These are phyloP conservation scores for Zelopaecilomyces penicillatus DNA, from an alignment of 2,329 filamentous ascomycete species.

Conservation along the genomic window DNA sequence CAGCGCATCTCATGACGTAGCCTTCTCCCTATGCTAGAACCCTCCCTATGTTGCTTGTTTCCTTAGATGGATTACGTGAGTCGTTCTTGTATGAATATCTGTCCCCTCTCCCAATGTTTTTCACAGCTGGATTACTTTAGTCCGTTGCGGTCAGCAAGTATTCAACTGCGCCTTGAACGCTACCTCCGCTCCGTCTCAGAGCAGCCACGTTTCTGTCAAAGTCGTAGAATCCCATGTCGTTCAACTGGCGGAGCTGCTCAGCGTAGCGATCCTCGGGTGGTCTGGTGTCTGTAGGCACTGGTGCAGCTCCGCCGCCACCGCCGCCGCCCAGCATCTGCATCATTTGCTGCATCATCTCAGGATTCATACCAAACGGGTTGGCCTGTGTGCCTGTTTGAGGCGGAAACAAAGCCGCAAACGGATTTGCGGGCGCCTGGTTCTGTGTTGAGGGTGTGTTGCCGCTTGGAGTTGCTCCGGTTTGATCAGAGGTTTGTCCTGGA, in stretches of 20 bases:
- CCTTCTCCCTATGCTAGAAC: too few species aligned
- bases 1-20: too few species aligned
- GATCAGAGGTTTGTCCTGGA: constrained; percentile 19
- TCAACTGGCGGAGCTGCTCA: constrained; percentile 81
- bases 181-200: constrained; percentile 79
- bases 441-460: constrained; percentile 14
- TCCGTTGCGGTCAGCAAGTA: constrained; percentile 47
- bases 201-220: constrained; percentile 91
- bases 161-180: constrained; percentile 85
- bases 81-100: too few species aligned
- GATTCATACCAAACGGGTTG: constrained; percentile 40
- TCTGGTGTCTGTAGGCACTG: constrained; percentile 65
- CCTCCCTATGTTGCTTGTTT: too few species aligned
- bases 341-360: constrained; percentile 48
- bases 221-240: constrained; percentile 98
- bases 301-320: constrained; percentile 28
- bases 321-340: constrained; percentile 37
- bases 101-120: too few species aligned
- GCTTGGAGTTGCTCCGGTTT: constrained; percentile 10
- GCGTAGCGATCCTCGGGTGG: constrained; percentile 92
- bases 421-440: constrained; percentile 42
- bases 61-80: too few species aligned
- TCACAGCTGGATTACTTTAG: constrained; percentile 4
- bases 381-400: constrained; percentile 18
- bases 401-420: constrained; percentile 58